Evolutionary conservation across 139 green algal species (phyloP), one percentile per base, ranked within the genome.

Genomic region (Trebouxia sp.): DNA sequence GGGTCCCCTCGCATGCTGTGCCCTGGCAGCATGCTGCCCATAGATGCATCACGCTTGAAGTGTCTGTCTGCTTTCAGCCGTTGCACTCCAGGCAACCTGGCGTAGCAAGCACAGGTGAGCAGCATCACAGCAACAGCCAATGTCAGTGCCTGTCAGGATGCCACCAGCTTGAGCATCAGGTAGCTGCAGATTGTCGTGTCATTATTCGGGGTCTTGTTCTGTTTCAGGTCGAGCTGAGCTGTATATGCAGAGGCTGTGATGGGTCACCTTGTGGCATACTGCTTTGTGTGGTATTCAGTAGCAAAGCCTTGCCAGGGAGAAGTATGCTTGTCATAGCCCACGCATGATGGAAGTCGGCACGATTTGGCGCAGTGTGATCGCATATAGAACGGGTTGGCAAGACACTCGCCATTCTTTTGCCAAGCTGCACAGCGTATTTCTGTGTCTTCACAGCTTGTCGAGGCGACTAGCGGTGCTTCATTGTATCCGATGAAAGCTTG

Each of bases 321-420:
- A 35, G 20, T 8, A n/a, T 84, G 45, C 84, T 81, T 14, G n/a
- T 65, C 1, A 74, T 45, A 12, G 78, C 50, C 50, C 84, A 89
- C 4, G 9, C 39, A 75, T 20, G 77, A 67, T 28, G 72, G 42
- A 15, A 89, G 66, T 26, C 43, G 20, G 56, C 87, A 90, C 28
- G 75, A 82, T 45, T 85, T 67, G 1, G 85, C 82, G 30, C 87
- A 91, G 28, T 79, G 78, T 10, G 28, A 58, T 12, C 87, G 69
- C 85, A 91, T 88, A n/a, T 58, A 82, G 75, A 87, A 89, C 5
- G 87, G 84, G 47, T 91, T 81, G 5, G 55, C 80, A 26, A 89
- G 30, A 55, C 87, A 91, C 30, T 69, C 11, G 58, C 58, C 58
- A 42, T 69, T 30, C 1, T 69, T 69, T 69, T 69, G 58, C 58